phyloP scores from a whole-genome alignment of 2,329 filamentous ascomycete species.

The Myriangium duriaei region DNA sequence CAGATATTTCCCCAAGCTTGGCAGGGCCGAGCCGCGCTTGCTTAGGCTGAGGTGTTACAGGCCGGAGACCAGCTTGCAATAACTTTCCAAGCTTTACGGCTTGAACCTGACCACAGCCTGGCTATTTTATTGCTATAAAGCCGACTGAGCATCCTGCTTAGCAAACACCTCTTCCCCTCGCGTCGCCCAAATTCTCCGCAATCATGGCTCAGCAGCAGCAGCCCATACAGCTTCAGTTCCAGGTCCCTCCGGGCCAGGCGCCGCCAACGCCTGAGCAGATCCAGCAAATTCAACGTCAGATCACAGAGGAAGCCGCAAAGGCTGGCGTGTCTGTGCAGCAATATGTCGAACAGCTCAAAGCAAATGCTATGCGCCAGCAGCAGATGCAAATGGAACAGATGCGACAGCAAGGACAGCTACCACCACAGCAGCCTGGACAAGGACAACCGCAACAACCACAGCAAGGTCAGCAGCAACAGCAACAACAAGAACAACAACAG shows the following conservation, averaged over 20 bases:
- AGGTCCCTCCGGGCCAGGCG: constrained; percentile 24
- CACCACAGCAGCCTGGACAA: constrained; percentile 24
- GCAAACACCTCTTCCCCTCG: background rate
- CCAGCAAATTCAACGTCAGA: constrained; percentile 66
- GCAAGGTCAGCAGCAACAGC: constrained; percentile 2
- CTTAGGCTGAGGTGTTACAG: background rate
- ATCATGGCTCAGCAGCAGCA: constrained; percentile 4
- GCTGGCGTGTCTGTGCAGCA: constrained; percentile 74
- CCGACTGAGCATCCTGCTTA: background rate
- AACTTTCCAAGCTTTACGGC: no score
- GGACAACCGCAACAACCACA: constrained; percentile 26
- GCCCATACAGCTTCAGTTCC: constrained; percentile 5
- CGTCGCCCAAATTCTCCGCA: background rate
- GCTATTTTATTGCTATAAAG: background rate
- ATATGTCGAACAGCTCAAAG: constrained; percentile 51
- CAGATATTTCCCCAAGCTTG: background rate
- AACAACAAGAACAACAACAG: constrained; percentile 10
- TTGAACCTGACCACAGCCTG: no score
- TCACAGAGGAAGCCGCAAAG: constrained; percentile 71
- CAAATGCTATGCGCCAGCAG: constrained; percentile 44
- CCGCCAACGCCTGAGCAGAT: constrained; percentile 75
- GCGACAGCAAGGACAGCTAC: constrained; percentile 23
- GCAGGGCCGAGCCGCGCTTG: background rate
- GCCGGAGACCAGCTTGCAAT: constrained; percentile 8
- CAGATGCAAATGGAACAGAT: constrained; percentile 37